A percentile compares a stretch with the other conserved stretches of the same genome.
phyloP scores from a whole-genome alignment of 371 early-diverging fungal species.

The Umbelopsis sp. region DNA sequence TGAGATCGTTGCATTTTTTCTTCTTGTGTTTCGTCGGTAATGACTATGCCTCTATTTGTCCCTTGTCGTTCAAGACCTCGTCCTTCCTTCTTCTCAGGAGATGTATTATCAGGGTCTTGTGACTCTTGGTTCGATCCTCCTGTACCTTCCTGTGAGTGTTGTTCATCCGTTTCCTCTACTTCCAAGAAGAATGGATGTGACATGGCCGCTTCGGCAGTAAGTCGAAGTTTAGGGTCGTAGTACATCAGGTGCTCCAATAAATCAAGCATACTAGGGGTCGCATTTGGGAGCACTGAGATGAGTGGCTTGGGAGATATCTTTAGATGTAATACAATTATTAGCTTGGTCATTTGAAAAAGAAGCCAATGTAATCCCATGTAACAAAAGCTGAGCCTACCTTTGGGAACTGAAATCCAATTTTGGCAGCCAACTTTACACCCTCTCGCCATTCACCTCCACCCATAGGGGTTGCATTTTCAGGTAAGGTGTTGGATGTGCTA shows the following conservation, averaged over 20 bases:
- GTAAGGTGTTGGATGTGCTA: background rate
- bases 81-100: slow-evolving; percentile 5
- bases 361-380: slow-evolving; percentile 27
- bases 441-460: slow-evolving; percentile 73
- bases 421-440: slow-evolving; percentile 64
- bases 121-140: slow-evolving; percentile 1
- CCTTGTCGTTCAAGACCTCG: background rate
- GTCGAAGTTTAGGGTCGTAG: slow-evolving; percentile 86
- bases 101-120: slow-evolving; percentile 17
- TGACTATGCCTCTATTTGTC: slow-evolving; percentile 16
- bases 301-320: slow-evolving; percentile 62
- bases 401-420: slow-evolving; percentile 72
- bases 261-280: slow-evolving; percentile 65
- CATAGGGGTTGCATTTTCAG: slow-evolving; percentile 21
- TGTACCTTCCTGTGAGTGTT: slow-evolving; percentile 7
- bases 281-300: slow-evolving; percentile 62
- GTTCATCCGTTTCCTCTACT: slow-evolving; percentile 24
- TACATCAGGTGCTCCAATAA: slow-evolving; percentile 82
- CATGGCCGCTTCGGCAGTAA: slow-evolving; percentile 77
- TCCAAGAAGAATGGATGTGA: slow-evolving; percentile 71
- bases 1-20: slow-evolving; percentile 4
- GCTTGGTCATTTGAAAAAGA: slow-evolving; percentile 30
- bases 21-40: slow-evolving; percentile 4
- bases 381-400: slow-evolving; percentile 29
- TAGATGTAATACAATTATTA: background rate